Percentiles rank a stretch among this genome's conserved stretches.
Conservation (phyloP, 139 green algal species). For the Eudorina sp. region DNA sequence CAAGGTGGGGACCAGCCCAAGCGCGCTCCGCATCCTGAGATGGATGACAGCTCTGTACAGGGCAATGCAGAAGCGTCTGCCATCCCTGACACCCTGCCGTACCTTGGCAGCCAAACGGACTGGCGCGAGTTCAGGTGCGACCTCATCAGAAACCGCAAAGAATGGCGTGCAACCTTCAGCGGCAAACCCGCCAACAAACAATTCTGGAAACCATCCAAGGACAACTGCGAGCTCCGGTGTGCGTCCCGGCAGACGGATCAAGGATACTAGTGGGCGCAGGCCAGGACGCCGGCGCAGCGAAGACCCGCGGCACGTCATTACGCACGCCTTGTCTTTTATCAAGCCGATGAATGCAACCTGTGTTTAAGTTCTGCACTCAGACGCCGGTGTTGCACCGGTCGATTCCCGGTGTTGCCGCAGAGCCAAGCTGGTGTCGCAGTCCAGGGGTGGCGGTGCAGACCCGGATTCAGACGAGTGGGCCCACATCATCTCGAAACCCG, state of each 20-base stretch:
- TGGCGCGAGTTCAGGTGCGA: constrained; percentile 53
- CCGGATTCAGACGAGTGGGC: constrained; percentile 70
- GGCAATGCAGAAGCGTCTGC: not conserved
- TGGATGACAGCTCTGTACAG: constrained; percentile 1
- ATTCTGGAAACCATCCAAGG: too few species aligned
- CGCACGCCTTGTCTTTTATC: too few species aligned
- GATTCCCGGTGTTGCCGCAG: too few species aligned
- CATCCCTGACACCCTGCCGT: constrained; percentile 46
- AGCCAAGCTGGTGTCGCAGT: constrained; percentile 30
- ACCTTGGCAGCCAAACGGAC: constrained; percentile 13
- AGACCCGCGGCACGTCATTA: too few species aligned
- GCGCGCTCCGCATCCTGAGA: constrained; percentile 29
- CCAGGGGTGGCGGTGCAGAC: not conserved
- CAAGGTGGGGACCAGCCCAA: constrained; percentile 3
- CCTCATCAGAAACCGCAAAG: not conserved
- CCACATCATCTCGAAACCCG: constrained; percentile 77
- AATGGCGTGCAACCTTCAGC: not conserved
- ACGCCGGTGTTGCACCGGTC: too few species aligned
- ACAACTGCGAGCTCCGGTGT: too few species aligned
- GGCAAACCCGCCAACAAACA: too few species aligned
- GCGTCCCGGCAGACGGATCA: too few species aligned
- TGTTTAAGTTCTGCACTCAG: too few species aligned
- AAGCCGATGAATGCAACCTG: too few species aligned
- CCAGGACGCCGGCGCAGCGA: too few species aligned
- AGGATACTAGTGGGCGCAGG: too few species aligned